Evolutionary conservation across 768 basidiomycete species (phyloP).

Genomic region (Neoboletus brunneissimus): DNA sequence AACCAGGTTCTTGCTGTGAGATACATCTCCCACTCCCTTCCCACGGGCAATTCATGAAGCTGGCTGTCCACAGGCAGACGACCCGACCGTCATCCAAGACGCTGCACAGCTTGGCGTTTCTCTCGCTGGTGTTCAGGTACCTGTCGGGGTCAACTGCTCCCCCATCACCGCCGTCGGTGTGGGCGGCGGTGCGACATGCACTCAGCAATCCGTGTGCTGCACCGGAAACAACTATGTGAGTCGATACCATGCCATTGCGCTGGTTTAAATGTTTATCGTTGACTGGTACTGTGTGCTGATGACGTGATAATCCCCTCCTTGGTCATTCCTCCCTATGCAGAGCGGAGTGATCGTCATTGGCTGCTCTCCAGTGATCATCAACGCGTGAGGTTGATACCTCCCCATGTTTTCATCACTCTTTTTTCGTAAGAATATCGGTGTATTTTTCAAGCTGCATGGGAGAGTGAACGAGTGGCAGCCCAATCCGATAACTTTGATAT

Average conservation of each 20-base stretch:
- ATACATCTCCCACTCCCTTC: neutral
- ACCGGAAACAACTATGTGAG: neutral
- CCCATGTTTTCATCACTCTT: neutral
- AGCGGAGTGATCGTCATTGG: neutral
- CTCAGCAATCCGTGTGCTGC: neutral
- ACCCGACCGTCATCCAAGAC: neutral
- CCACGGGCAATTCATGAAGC: neutral
- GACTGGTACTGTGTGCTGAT: neutral
- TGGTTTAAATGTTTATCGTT: too few species aligned
- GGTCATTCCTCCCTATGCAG: neutral
- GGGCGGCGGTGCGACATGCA: neutral
- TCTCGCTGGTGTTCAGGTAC: neutral
- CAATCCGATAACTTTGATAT: neutral
- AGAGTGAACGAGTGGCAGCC: neutral
- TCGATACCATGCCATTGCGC: neutral
- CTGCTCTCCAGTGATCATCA: neutral
- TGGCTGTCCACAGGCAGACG: neutral
- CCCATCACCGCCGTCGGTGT: neutral
- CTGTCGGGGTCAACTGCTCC: neutral
- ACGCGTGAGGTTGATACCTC: neutral
- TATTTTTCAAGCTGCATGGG: neutral
- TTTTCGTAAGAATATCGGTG: neutral
- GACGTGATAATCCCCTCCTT: neutral
- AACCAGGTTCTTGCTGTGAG: neutral
- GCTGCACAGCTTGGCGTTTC: neutral